Conservation (phyloP, 805 yeast genomes). For the Kuraishia floccosa region DNA sequence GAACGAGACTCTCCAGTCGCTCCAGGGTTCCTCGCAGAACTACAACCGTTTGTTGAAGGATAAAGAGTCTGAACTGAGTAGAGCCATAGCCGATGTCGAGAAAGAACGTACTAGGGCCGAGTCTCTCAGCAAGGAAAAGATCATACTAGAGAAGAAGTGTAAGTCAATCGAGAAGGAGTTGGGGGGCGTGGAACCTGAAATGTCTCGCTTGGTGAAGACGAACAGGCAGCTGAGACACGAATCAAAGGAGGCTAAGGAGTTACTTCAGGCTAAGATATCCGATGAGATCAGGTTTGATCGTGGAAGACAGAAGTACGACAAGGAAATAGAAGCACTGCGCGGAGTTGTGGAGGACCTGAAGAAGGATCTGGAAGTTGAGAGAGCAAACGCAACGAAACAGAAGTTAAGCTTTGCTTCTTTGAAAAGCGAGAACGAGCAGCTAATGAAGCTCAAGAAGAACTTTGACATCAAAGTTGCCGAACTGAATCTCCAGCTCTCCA, state of each 20-base stretch:
- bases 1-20: no score
- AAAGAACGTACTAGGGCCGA: constrained; percentile 21
- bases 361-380: constrained; percentile 17
- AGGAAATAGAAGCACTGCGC: constrained; percentile 25
- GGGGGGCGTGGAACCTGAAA: no score
- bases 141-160: no score
- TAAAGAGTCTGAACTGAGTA: no score
- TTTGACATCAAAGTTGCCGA: constrained; percentile 20
- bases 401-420: constrained; percentile 14
- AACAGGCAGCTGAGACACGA: constrained; percentile 32
- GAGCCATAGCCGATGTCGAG: no score
- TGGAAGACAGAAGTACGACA: constrained; percentile 31
- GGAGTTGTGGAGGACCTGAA: constrained; percentile 13
- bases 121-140: no score
- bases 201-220: constrained; percentile 4
- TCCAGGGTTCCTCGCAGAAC: no score
- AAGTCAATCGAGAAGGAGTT: no score
- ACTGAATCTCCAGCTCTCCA: constrained; percentile 22
- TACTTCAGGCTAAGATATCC: constrained; percentile 28
- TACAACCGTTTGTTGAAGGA: no score
- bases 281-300: constrained; percentile 30
- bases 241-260: constrained; percentile 25
- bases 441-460: constrained; percentile 16
- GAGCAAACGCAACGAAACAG: constrained; percentile 11
- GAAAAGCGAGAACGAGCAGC: constrained; percentile 20